Evolutionary conservation across 169 alveolate species (phyloP), one percentile per base, ranked within the genome.

Genomic region (Plasmodium malariae): DNA sequence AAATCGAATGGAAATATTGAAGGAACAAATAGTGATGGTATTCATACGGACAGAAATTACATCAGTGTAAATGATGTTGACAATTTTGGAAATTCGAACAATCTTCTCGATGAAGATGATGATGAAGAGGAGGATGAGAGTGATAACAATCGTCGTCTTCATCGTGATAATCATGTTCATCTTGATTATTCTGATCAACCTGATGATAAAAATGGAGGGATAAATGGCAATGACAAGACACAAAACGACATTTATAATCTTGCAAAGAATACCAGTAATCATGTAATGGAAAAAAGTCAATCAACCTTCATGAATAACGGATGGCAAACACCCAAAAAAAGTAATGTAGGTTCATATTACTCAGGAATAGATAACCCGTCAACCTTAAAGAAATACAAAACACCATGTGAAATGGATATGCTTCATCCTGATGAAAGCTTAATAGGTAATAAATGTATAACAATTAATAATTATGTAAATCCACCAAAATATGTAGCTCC

Each of bases 371-470:
- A 86, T 43, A 69, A 68, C 43, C 74, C 74, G n/a, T 86, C 92
- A 0, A 70, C 87, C 14, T 32, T 57, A 26, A 86, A 69, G 21
- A 86, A 86, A 34, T 86, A 86, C 17, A 86, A 70, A 70, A 86
- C 92, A 17, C 92, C 92, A 5, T 68, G 76, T 34, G 92, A 86
- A 86, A 86, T 69, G 73, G 92, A 86, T 40, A 86, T 86, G 92
- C 11, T 86, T 14, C 32, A 86, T 2, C 92, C 92, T 17, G 92
- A 86, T 86, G 87, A 51, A 17, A 86, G 92, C 21, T 86, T 86
- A 70, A 86, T 86, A 43, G 92, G 92, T 37, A 86, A 86, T 51
- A 86, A 86, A 37, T 86, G 92, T 49, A 69, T 86, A 43, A 86
- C 92, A 19, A 86, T 86, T 30, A 86, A 69, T 36, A 86, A 86